Percentiles rank a stretch among this genome's conserved stretches.
These are phyloP conservation scores for Macrolepiota fuliginosa DNA, from an alignment of 768 basidiomycete species.

Conservation along the genomic window DNA sequence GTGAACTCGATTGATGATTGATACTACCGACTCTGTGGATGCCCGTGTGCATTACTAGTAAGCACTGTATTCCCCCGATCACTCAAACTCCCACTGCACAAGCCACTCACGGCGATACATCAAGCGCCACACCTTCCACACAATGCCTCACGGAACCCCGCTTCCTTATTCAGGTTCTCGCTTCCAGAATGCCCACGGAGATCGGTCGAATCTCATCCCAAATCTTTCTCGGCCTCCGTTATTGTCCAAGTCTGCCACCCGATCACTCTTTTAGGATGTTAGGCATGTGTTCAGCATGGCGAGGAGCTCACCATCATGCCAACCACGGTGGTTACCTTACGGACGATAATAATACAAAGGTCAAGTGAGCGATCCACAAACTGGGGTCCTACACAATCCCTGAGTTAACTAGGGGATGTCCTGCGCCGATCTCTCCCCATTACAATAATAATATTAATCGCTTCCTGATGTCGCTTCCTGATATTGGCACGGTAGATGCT, in stretches of 20 bases:
- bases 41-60: too few relatives aligned
- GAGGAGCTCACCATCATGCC: background rate
- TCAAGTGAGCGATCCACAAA: background rate
- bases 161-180: background rate
- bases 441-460: background rate
- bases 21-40: too few relatives aligned
- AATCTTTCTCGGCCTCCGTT: background rate
- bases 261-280: background rate
- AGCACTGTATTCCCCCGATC: too few relatives aligned
- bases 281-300: background rate
- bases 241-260: background rate
- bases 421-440: background rate
- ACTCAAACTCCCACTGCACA: background rate
- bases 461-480: background rate
- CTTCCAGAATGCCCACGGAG: background rate
- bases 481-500: background rate
- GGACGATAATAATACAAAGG: background rate
- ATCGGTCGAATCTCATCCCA: background rate
- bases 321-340: background rate
- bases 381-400: background rate
- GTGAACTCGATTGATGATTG: too few relatives aligned
- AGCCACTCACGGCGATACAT: too few relatives aligned
- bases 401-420: background rate
- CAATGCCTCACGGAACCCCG: too few relatives aligned
- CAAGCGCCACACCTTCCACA: too few relatives aligned